Base-by-base conservation (phyloP, 257 asterid species). In the Cynanchum wilfordii region DNA sequence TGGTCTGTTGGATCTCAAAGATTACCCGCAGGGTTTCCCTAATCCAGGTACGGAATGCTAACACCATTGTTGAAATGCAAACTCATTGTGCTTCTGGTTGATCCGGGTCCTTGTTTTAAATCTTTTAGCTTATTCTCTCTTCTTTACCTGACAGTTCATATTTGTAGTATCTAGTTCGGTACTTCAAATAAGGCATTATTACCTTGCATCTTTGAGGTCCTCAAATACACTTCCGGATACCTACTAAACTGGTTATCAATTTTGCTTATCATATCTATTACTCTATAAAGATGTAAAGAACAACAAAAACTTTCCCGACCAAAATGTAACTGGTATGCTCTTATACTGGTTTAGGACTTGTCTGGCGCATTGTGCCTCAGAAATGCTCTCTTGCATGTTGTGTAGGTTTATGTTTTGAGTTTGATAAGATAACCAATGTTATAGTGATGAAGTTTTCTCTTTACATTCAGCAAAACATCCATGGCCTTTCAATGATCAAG, bases 401-500 rank as follows among this genome's bases (percentile, higher is more conserved):
- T 58, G 16, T 50, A 50, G 12, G 27, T 24, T 58, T 10, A 11
- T 8, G 9, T 25, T 22, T 19, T 25, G 13, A 58, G 38, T 58
- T 24, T 10, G 27, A 0, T 30, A 30, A 4, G 8, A 15, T 2
- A 60, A 10, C 5, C 10, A 20, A 13, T 13, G n/a, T 29, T 29
- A 0, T 15, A 15, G 47, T 63, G 47, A 63, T 10, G 15, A 13
- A 2, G 7, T 36, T 36, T 20, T 36, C 27, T 64, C 27, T 36
- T 62, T 33, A 8, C 69, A 30, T 64, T 52, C 91, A 89, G 97
- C 77, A 44, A 86, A 75, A 40, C 97, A 89, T 81, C 89, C 95
- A 54, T 89, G 93, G 97, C 97, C 96, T 15, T 87, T 91, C 77
- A 74, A 83, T 17, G 96, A 91, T 79, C 86, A 91, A 74, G 87